These are phyloP conservation scores for Phytophthora sojae DNA, from an alignment of 352 stramenopile species.

Conservation along the genomic window DNA sequence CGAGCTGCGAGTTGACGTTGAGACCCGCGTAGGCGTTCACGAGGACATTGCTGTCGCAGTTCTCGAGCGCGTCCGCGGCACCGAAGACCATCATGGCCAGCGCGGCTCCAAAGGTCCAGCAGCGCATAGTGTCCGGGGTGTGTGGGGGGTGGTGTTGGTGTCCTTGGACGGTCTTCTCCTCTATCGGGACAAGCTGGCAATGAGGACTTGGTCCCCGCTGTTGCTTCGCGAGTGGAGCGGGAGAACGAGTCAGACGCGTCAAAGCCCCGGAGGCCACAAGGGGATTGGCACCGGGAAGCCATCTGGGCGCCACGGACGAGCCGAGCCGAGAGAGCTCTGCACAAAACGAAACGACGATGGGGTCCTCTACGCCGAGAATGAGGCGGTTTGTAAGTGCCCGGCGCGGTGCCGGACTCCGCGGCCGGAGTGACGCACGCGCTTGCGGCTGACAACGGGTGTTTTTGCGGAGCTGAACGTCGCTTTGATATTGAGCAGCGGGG, in stretches of 20 bases:
- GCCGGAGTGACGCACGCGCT: no score
- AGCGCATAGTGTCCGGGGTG: slow-evolving; percentile 22
- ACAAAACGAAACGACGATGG: no score
- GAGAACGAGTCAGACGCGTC: slow-evolving; percentile 18
- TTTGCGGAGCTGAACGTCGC: no score
- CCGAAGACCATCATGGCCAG: slow-evolving; percentile 30
- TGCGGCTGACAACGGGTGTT: no score
- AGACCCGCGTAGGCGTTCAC: slow-evolving; percentile 57
- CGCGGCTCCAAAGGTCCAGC: slow-evolving; percentile 23
- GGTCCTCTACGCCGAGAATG: no score
- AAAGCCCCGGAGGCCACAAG: slow-evolving; percentile 15
- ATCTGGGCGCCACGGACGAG: slow-evolving; percentile 5
- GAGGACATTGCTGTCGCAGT: slow-evolving; percentile 53
- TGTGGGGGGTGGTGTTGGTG: neutral
- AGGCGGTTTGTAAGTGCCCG: slow-evolving; percentile 1
- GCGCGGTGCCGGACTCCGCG: no score
- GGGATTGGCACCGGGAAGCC: slow-evolving; percentile 18
- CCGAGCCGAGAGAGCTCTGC: no score
- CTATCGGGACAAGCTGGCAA: slow-evolving; percentile 42
- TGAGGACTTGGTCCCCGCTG: slow-evolving; percentile 26
- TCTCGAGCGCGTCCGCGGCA: slow-evolving; percentile 34
- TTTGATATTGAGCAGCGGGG: no score
- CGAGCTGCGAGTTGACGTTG: slow-evolving; percentile 54
- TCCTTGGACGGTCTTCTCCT: slow-evolving; percentile 39
- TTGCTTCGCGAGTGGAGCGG: neutral